Base-by-base conservation (phyloP, 164 flowering plant genomes). In the Kingdonia uniflora region DNA sequence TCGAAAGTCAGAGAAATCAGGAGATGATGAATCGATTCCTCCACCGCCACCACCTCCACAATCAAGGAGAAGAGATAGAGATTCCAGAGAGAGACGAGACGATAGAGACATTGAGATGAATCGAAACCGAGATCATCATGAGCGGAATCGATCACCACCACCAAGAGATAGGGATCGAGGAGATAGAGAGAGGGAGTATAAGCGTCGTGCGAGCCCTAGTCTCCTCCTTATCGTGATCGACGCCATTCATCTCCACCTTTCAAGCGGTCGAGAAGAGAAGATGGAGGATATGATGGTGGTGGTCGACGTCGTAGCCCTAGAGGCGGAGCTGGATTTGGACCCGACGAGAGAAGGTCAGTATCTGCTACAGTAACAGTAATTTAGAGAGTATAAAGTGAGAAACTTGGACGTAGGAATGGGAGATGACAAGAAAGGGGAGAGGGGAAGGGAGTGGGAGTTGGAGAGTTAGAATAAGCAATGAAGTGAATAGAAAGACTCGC, bases 241-340 rank as follows among this genome's bases (percentile, higher is more conserved):
- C 57, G 84, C 20, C 76, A 75, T 39, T 77, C 80, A 1, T 82
- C 85, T 0, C 71, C 73, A 7, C 72, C 80, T 17, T n/a, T 72
- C 52, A 81, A 85, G 72, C 71, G 88, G 13, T 69, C 76, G 2
- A 58, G 95, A 63, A 74, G 87, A 40, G 94, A 78, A 10, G 91
- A 80, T 56, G 79, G 71, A n/a, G n/a, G n/a, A 1, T 74, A 71
- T 46, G 86, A 82, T 25, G 76, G 68, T n/a, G n/a, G n/a, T n/a
- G n/a, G n/a, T 1, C 55, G 84, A 15, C 62, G 82, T 1, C 78
- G 77, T 1, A 75, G 83, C 61, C 85, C 81, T 49, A 69, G 82
- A 57, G 88, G 70, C 1, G 60, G 77, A 14, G 20, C 17, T 8
- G 82, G 85, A 4, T 81, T 64, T 61, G 87, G 87, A 4, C 74